phyloP scores from a whole-genome alignment of 352 stramenopile species.

The Phytophthora pistaciae region DNA sequence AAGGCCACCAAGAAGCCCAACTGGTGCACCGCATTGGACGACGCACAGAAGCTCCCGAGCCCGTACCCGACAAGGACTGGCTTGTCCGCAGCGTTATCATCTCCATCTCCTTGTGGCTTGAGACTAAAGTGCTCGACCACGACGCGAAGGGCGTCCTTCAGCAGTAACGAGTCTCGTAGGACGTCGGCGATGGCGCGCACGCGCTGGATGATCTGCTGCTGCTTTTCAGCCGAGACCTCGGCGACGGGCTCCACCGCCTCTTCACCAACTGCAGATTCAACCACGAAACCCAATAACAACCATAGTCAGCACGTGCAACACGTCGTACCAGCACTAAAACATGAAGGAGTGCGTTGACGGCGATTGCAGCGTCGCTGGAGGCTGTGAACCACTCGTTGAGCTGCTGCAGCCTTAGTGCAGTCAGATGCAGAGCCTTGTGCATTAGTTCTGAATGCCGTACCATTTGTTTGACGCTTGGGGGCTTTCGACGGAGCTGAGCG shows the following conservation, averaged over 20 bases:
- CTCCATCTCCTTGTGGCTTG: constrained; percentile 3
- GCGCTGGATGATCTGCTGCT: constrained; percentile 47
- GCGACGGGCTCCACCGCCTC: constrained; percentile 32
- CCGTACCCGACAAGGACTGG: constrained; percentile 72
- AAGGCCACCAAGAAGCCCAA: constrained; percentile 71
- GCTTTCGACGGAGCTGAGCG: constrained; percentile 4
- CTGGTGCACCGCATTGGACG: constrained; percentile 80
- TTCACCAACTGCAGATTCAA: constrained; percentile 19
- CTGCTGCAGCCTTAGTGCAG: not conserved
- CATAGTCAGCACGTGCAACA: not conserved
- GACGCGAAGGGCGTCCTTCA: constrained; percentile 35
- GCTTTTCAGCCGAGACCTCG: constrained; percentile 45
- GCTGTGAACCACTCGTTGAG: constrained; percentile 21
- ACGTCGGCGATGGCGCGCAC: constrained; percentile 45
- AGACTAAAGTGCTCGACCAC: constrained; percentile 40
- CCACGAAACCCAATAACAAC: not conserved
- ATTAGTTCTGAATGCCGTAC: not conserved
- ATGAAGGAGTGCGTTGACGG: not conserved
- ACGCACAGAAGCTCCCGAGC: constrained; percentile 80
- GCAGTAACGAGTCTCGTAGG: constrained; percentile 38
- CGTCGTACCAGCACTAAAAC: not conserved
- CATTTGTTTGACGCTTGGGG: constrained; percentile 1
- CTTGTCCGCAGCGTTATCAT: not conserved
- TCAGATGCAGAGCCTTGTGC: not conserved
- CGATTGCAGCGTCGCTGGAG: not conserved